These are phyloP conservation scores for Sarcomyxa edulis DNA, from an alignment of 768 basidiomycete genomes.

Conservation along the genomic window DNA sequence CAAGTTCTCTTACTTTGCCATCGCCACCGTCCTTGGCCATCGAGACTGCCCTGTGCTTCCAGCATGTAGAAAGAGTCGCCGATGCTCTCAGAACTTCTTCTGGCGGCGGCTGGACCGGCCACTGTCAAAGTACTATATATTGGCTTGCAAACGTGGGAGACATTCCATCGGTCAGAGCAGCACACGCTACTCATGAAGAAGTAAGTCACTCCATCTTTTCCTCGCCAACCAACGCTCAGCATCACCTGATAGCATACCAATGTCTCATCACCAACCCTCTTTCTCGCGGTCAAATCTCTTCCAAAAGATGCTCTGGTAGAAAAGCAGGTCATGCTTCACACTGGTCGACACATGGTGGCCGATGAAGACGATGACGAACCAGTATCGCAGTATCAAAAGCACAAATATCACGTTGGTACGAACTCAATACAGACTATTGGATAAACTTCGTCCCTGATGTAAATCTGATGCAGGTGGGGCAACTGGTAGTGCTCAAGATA, in stretches of 20 bases:
- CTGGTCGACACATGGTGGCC: conserved; percentile 44
- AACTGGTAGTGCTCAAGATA: too few species aligned
- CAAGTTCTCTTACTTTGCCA: conserved; percentile 66
- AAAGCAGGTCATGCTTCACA: conserved; percentile 72
- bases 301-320: conserved; percentile 73
- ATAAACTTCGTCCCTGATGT: too few species aligned
- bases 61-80: conserved; percentile 72
- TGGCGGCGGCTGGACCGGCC: conserved; percentile 57
- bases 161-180: conserved; percentile 33
- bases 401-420: too few species aligned
- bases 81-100: conserved; percentile 50
- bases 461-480: too few species aligned
- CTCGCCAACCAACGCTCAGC: too few species aligned
- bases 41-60: conserved; percentile 72
- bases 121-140: conserved; percentile 60
- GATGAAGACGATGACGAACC: conserved; percentile 48
- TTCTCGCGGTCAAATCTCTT: conserved; percentile 55
- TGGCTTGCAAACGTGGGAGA: conserved; percentile 53
- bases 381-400: conserved; percentile 21
- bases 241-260: conserved; percentile 7
- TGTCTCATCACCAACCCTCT: conserved; percentile 39
- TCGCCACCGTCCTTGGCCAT: conserved; percentile 45
- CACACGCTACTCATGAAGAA: conserved; percentile 24
- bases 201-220: conserved; percentile 6
- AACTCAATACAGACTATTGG: too few species aligned